Conservation (phyloP, 1,284 basidiomycete species). For the Trichosporon sp. region DNA sequence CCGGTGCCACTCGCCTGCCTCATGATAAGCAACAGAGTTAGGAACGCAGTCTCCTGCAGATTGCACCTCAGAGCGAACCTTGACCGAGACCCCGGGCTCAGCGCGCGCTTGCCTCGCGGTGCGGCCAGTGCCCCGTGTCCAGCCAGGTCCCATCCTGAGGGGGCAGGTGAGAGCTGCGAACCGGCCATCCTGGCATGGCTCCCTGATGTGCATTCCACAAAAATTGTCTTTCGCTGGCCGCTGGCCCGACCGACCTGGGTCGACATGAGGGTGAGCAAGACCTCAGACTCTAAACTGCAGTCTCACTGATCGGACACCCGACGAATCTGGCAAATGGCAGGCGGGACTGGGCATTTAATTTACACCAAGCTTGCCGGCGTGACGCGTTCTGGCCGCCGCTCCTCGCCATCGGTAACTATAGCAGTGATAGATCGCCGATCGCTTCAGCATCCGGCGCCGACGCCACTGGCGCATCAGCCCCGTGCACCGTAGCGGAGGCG, state of each 20-base stretch:
- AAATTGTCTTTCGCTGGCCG: not conserved
- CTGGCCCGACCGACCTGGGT: too few species aligned
- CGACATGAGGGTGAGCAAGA: not conserved
- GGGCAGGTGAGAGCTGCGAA: not conserved
- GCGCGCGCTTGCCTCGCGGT: too few species aligned
- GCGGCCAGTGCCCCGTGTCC: too few species aligned
- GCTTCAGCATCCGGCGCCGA: not conserved
- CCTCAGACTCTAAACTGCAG: not conserved
- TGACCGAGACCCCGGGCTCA: too few species aligned
- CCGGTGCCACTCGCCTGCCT: not conserved
- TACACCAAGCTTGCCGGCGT: not conserved
- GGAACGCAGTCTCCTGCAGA: not conserved
- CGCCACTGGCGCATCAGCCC: not conserved
- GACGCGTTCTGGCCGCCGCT: not conserved
- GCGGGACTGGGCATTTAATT: not conserved
- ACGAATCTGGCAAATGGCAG: not conserved
- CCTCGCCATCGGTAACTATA: not conserved
- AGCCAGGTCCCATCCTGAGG: too few species aligned
- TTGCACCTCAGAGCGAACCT: not conserved
- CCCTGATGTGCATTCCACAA: not conserved
- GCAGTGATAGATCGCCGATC: not conserved
- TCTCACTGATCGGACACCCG: not conserved
- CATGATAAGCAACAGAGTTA: conserved; percentile 4
- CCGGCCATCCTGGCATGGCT: not conserved
- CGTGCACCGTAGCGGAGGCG: not conserved